phyloP scores from a whole-genome alignment of 495 filamentous ascomycete species.

The Cenococcum geophilum region DNA sequence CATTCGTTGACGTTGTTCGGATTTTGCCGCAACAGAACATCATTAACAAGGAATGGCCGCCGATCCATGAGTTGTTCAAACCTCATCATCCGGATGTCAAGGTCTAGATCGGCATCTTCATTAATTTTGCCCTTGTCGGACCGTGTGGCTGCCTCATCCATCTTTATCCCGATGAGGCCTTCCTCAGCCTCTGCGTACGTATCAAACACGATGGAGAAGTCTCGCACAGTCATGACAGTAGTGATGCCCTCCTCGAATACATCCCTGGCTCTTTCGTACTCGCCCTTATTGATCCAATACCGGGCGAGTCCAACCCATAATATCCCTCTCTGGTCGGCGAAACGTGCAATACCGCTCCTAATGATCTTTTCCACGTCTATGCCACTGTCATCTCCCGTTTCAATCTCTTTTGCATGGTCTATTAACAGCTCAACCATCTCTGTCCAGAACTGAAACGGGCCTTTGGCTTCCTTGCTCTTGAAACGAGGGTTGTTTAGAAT shows the following conservation, averaged over 20 bases:
- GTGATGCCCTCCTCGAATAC: slow-evolving; percentile 95
- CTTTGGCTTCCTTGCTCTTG: slow-evolving; percentile 86
- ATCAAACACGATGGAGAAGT: slow-evolving; percentile 96
- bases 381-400: slow-evolving; percentile 68
- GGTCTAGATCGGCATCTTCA: slow-evolving; percentile 85
- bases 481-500: slow-evolving; percentile 90
- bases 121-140: slow-evolving; percentile 76
- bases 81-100: slow-evolving; percentile 95
- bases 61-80: slow-evolving; percentile 99
- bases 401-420: slow-evolving; percentile 76
- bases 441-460: slow-evolving; percentile 94
- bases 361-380: slow-evolving; percentile 94
- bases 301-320: slow-evolving; percentile 95
- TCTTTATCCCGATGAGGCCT: slow-evolving; percentile 82
- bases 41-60: slow-evolving; percentile 92
- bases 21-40: slow-evolving; percentile 91
- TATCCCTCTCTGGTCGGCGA: slow-evolving; percentile 90
- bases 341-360: slow-evolving; percentile 84
- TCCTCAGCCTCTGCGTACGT: slow-evolving; percentile 96
- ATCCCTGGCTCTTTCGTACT: slow-evolving; percentile 87
- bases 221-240: slow-evolving; percentile 98
- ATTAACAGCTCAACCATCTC: slow-evolving; percentile 98
- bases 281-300: slow-evolving; percentile 91
- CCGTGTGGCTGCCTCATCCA: slow-evolving; percentile 78
- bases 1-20: slow-evolving; percentile 95